Base-by-base conservation (phyloP, 306 rosid genomes). In the Chamaecrista fasciculata region DNA sequence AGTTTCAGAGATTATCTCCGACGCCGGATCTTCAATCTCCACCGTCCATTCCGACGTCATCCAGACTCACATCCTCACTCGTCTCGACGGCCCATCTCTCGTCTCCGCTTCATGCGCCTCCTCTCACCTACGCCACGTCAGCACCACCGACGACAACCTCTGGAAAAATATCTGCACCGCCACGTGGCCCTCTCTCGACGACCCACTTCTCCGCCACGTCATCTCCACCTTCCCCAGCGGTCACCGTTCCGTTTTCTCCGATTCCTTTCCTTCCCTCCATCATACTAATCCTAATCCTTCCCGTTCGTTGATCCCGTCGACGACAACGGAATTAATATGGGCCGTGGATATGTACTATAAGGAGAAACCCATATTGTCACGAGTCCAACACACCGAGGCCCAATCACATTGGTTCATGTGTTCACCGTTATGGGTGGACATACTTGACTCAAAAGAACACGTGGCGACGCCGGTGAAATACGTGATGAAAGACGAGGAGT, bases 161-260 rank as follows among this genome's bases (percentile, higher is more conserved):
- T 93, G 98, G 98, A 79, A 75, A 4, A 56, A 76, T 6, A 72
- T 84, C 10, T 83, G 89, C 77, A 10, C 74, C 36, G 4, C 87
- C 70, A 70, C 72, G 23, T 93, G 98, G 97, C 98, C 98, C 0
- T 88, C 98, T 0, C 28, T 74, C 7, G 9, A 21, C 3, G 71
- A 88, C 29, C 76, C 87, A 1, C 46, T 15, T 5, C 62, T 76
- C 9, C 4, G 55, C 39, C 63, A 55, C 21, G 51, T 73, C 71
- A 80, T 91, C 67, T 76, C 86, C 80, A 31, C 79, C 6, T 78
- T 89, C 77, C 91, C 91, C 2, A 33, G 56, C 16, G 85, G 86
- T n/a, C 76, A 93, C 90, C 91, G 86, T 0, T 83, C 97, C 0
- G 59, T 93, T 57, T 93, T 75, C 84, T 83, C 87, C 50, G 94